Evolutionary conservation across 768 basidiomycete species (phyloP).

Genomic region (Suillus americanus): DNA sequence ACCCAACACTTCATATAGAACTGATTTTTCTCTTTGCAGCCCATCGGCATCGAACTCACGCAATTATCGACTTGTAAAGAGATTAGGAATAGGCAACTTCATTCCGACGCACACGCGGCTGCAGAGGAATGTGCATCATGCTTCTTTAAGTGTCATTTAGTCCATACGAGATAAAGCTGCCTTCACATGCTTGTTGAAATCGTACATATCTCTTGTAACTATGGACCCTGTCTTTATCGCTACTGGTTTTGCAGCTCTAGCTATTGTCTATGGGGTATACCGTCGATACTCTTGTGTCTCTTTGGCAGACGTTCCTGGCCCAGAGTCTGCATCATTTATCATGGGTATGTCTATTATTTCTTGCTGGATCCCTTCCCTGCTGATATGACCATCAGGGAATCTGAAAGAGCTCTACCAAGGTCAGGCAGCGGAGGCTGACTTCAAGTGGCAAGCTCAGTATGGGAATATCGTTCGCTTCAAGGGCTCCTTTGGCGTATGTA

Average conservation of each 20-base stretch:
- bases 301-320: slow-evolving; percentile 19
- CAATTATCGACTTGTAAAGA: not conserved
- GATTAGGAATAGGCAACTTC: not conserved
- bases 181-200: not conserved
- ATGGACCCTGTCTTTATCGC: slow-evolving; percentile 12
- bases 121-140: not conserved
- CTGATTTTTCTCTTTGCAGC: not conserved
- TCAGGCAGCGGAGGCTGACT: slow-evolving; percentile 26
- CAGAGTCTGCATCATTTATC: slow-evolving; percentile 23
- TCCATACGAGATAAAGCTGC: slow-evolving; percentile 6
- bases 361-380: slow-evolving; percentile 19
- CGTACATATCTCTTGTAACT: not conserved
- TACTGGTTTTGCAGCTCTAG: slow-evolving; percentile 10
- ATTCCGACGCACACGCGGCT: slow-evolving; percentile 8
- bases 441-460: slow-evolving; percentile 31
- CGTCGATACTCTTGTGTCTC: slow-evolving; percentile 4
- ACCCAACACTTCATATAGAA: not conserved
- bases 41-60: not conserved
- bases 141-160: slow-evolving; percentile 14
- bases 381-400: slow-evolving; percentile 24
- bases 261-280: slow-evolving; percentile 9
- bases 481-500: slow-evolving; percentile 24
- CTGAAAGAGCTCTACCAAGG: slow-evolving; percentile 27
- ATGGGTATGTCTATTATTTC: slow-evolving; percentile 10
- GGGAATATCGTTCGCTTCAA: slow-evolving; percentile 30